These are phyloP conservation scores for Solanum tarapatanum DNA, from an alignment of 257 asterid species.

Conservation along the genomic window DNA sequence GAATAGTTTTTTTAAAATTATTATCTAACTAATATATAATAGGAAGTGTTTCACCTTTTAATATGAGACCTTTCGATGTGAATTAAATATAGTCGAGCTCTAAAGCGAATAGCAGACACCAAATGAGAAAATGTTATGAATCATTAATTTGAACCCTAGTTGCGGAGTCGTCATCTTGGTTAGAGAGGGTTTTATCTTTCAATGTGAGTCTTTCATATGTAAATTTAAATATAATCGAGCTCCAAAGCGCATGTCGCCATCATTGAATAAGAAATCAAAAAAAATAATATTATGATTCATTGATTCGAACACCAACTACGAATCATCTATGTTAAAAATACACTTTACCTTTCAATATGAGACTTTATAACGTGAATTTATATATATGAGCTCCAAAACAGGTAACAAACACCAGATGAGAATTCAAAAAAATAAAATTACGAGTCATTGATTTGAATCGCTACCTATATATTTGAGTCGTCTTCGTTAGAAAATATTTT, in stretches of 20 bases:
- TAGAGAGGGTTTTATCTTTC: too few species aligned
- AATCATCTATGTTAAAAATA: too few species aligned
- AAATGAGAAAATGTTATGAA: not conserved
- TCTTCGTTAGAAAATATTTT: not conserved
- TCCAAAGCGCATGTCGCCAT: fast-evolving
- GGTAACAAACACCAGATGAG: not conserved
- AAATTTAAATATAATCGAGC: not conserved
- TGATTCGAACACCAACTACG: not conserved
- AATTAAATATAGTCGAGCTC: too few species aligned
- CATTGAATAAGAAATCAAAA: too few species aligned
- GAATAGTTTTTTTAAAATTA: too few species aligned
- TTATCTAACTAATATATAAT: too few species aligned
- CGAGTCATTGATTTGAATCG: not conserved
- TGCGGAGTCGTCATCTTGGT: too few species aligned
- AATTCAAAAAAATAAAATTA: not conserved
- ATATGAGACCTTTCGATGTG: too few species aligned
- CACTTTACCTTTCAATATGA: not conserved
- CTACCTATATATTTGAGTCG: not conserved
- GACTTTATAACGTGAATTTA: not conserved
- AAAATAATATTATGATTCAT: too few species aligned
- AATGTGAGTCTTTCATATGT: too few species aligned
- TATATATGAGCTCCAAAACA: not conserved
- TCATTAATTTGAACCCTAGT: not conserved
- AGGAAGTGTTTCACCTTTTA: too few species aligned
- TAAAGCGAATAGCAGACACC: too few species aligned